Evolutionary conservation across 1,284 basidiomycete species (phyloP), one percentile per base, ranked within the genome.

Genomic region (Irpex rosettiformis): DNA sequence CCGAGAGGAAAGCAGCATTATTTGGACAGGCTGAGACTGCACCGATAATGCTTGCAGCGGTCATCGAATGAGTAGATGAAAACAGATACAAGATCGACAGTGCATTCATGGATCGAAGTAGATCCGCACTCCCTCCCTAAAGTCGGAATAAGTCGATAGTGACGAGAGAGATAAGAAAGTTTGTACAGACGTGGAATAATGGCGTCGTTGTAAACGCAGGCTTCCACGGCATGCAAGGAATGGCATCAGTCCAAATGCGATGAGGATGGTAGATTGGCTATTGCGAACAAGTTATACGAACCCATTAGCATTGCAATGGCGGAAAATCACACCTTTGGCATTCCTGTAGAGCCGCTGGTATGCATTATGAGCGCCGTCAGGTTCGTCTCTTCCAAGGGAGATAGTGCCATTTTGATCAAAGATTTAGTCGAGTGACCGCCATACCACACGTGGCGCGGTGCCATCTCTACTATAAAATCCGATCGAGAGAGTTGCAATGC

Each of bases 231-330:
- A 61, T 58, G 40, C 56, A 61, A 2, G 59, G 59, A 3, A 61
- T 61, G 11, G 56, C 59, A 28, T 58, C 33, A 4, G 59, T 61
- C 59, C 59, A 61, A 27, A 61, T 61, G 22, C 56, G 33, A 37
- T 61, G 59, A 7, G 59, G 59, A 16, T 61, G 59, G 30, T 61
- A 55, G n/a, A 61, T 53, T 4, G 59, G 59, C 59, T 61, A 28
- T 0, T 13, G n/a, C 16, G 22, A 11, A 54, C 7, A 16, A 1
- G 4, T 48, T 48, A 11, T 5, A n/a, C 11, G n/a, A n/a, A n/a
- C n/a, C 22, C 16, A 18, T 56, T 8, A 30, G 33, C 42, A 25
- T 3, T 24, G 40, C 13, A 18, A 28, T 40, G 37, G n/a, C 3
- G 25, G 43, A 1, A 37, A 4, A n/a, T 25, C 21, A 8, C 18